Percentiles rank a stretch among this genome's conserved stretches.
Conservation (phyloP, 2,329 filamentous ascomycete species). For the Trichoderma koningii region DNA sequence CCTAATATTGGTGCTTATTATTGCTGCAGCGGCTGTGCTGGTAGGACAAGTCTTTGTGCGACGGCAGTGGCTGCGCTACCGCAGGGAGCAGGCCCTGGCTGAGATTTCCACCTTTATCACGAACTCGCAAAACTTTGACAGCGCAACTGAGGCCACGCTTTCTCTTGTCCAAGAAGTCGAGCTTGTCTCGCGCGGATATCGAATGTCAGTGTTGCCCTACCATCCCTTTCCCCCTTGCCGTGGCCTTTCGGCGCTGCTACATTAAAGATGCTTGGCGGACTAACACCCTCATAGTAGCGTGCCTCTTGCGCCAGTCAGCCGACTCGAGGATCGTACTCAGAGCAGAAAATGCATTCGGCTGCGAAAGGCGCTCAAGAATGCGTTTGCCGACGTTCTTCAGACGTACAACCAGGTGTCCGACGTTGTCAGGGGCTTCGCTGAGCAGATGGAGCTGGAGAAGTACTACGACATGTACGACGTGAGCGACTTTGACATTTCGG, state of each 20-base stretch:
- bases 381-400: conserved; percentile 69
- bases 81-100: conserved; percentile 72
- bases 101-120: conserved; percentile 69
- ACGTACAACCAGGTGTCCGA: conserved; percentile 71
- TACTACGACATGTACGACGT: conserved; percentile 91
- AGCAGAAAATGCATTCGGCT: conserved; percentile 77
- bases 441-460: conserved; percentile 81
- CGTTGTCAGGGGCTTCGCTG: conserved; percentile 70
- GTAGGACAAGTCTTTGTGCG: conserved; percentile 70
- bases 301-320: conserved; percentile 87
- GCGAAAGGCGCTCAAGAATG: conserved; percentile 71
- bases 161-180: conserved; percentile 93
- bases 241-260: neutral
- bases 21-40: conserved; percentile 57
- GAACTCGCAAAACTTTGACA: conserved; percentile 79
- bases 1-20: conserved; percentile 50
- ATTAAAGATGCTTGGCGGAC: neutral
- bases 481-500: conserved; percentile 69
- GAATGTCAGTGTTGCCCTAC: conserved; percentile 61
- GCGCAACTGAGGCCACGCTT: conserved; percentile 72
- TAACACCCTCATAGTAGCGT: conserved; percentile 64
- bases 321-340: conserved; percentile 82
- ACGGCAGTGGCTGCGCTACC: conserved; percentile 78
- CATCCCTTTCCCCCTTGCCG: neutral
- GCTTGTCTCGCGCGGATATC: conserved; percentile 85